Percentiles rank a stretch among this genome's conserved stretches.
These are phyloP conservation scores for Fusarium secorum DNA, from an alignment of 2,329 filamentous ascomycete genomes.

Conservation along the genomic window DNA sequence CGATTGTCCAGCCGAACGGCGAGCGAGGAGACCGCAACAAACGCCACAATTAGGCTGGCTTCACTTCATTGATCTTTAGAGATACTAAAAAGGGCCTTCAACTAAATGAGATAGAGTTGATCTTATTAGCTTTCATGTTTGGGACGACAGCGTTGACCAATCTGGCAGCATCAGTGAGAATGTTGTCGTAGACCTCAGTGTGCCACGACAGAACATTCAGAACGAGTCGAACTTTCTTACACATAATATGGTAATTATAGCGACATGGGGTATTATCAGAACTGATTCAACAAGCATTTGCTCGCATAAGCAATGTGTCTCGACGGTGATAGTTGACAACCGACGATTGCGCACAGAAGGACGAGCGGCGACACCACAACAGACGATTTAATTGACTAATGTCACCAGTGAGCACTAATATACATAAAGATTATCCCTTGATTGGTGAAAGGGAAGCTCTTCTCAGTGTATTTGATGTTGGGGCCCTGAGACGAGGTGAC, in stretches of 20 bases:
- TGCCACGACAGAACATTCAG: no score
- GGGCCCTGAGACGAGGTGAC: no score
- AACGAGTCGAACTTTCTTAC: accelerated
- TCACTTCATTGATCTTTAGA: accelerated
- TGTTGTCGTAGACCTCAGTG: background rate
- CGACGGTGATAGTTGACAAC: background rate
- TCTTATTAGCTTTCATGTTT: no score
- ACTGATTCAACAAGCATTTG: no score
- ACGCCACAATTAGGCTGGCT: background rate
- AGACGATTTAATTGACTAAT: no score
- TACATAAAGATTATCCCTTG: accelerated
- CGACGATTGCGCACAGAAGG: background rate
- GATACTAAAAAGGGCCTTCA: accelerated
- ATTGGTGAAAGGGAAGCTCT: accelerated
- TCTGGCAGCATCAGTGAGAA: background rate
- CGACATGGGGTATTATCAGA: no score
- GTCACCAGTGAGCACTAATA: accelerated
- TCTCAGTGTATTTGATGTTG: background rate
- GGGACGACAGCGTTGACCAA: background rate
- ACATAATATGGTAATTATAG: accelerated
- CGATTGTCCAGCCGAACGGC: background rate
- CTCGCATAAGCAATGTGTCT: background rate
- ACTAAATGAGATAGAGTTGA: background rate
- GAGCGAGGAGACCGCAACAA: background rate
- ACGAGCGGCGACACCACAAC: background rate